phyloP scores from a whole-genome alignment of 2,329 filamentous ascomycete species.

The Aspergillus candidus region DNA sequence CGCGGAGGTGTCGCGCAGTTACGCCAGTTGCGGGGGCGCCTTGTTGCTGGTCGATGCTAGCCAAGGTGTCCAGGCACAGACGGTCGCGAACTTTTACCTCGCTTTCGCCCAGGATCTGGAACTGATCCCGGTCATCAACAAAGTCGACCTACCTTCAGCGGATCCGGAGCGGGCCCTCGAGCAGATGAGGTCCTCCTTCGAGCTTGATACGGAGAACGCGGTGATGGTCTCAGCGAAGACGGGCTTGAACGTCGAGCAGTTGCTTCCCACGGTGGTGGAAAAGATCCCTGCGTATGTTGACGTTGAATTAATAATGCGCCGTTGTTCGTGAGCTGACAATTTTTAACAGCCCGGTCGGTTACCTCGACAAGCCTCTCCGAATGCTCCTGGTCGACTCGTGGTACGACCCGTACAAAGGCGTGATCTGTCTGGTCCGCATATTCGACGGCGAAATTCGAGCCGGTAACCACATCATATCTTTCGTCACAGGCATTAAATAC shows the following conservation, averaged over 20 bases:
- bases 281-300: conserved; percentile 62
- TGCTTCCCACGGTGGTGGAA: conserved; percentile 80
- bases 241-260: conserved; percentile 74
- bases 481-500: conserved; percentile 84
- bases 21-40: conserved; percentile 91
- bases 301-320: neutral
- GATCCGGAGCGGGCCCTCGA: conserved; percentile 79
- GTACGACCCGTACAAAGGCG: conserved; percentile 95
- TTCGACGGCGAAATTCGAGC: conserved; percentile 81
- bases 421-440: conserved; percentile 81
- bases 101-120: conserved; percentile 86
- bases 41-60: conserved; percentile 90
- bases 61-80: conserved; percentile 95
- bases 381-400: conserved; percentile 93
- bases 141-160: conserved; percentile 86
- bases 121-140: conserved; percentile 90
- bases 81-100: conserved; percentile 96
- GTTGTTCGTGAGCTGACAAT: neutral
- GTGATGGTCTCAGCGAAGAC: conserved; percentile 88
- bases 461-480: conserved; percentile 79
- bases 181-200: conserved; percentile 81
- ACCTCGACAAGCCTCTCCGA: conserved; percentile 65
- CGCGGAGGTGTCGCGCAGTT: conserved; percentile 90
- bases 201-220: conserved; percentile 71
- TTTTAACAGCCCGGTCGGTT: conserved; percentile 59